Conservation (phyloP, 768 basidiomycete species). For the Tylopilus vinaceipallidus region DNA sequence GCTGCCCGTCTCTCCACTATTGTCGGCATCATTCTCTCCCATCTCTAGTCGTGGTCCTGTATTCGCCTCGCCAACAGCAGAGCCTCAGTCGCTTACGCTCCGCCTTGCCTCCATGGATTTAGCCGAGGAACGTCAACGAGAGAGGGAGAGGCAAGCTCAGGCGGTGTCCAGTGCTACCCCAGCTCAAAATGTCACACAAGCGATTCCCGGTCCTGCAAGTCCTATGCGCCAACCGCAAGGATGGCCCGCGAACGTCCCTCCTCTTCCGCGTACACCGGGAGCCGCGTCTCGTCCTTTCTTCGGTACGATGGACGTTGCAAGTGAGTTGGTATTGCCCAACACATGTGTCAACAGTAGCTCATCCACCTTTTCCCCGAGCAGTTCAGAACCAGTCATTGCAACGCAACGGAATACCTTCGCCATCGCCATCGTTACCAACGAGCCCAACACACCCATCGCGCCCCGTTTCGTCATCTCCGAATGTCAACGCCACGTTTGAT, state of each 20-base stretch:
- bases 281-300: constrained; percentile 11
- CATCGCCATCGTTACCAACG: constrained; percentile 25
- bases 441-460: constrained; percentile 18
- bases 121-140: constrained; percentile 20
- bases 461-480: constrained; percentile 21
- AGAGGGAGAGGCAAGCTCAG: constrained; percentile 13
- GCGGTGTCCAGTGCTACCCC: neutral
- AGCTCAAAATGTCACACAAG: constrained; percentile 16
- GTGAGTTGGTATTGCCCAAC: constrained; percentile 12
- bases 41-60: constrained; percentile 7
- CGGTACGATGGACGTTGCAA: constrained; percentile 4
- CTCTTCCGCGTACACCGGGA: constrained; percentile 29
- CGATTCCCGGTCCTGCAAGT: constrained; percentile 6
- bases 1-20: constrained; percentile 8
- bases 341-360: constrained; percentile 1
- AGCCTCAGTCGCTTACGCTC: constrained; percentile 30
- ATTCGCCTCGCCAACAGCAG: constrained; percentile 2
- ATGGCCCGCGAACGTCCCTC: constrained; percentile 26
- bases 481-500: constrained; percentile 19
- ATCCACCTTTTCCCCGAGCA: neutral
- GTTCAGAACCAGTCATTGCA: constrained; percentile 6
- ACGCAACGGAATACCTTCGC: constrained; percentile 11
- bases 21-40: constrained; percentile 3
- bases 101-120: constrained; percentile 33
- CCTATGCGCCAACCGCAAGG: constrained; percentile 19